These are phyloP conservation scores for Corymbia citriodora DNA, from an alignment of 441 rosid species.

Conservation along the genomic window DNA sequence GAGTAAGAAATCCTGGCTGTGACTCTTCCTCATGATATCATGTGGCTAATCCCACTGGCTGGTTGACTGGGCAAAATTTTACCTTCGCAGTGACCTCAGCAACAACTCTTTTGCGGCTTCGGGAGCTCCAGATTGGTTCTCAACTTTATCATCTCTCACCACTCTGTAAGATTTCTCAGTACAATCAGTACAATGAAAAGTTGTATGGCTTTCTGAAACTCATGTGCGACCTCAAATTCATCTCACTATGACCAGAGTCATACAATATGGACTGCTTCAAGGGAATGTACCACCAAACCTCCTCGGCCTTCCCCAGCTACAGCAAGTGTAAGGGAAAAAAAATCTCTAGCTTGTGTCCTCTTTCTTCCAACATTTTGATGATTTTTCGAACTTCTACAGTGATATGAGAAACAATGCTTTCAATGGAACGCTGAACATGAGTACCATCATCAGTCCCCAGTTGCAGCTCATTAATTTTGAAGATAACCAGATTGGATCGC, in stretches of 20 bases:
- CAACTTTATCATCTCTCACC: conserved; percentile 70
- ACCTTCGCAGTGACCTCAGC: conserved; percentile 76
- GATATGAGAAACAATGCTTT: conserved; percentile 64
- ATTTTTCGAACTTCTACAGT: conserved; percentile 31
- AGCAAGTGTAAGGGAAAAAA: conserved; percentile 63
- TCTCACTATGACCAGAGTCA: conserved; percentile 31
- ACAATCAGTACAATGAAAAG: neutral
- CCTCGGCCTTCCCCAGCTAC: conserved; percentile 63
- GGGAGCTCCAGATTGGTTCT: conserved; percentile 81
- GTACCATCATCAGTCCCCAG: conserved; percentile 46
- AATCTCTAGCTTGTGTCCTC: neutral
- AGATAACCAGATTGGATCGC: conserved; percentile 65
- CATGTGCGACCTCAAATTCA: neutral
- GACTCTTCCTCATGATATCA: neutral
- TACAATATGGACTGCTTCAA: conserved; percentile 65
- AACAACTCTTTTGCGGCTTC: conserved; percentile 71
- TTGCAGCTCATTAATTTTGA: conserved; percentile 74
- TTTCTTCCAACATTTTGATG: neutral
- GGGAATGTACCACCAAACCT: conserved; percentile 61
- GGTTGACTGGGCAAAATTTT: neutral
- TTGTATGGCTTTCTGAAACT: neutral
- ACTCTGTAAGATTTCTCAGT: conserved; percentile 52
- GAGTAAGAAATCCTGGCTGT: conserved; percentile 12
- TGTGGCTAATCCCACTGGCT: neutral
- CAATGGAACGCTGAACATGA: conserved; percentile 60